Evolutionary conservation across 106 monocot species (phyloP).

Genomic region (Gastrodia elata): DNA sequence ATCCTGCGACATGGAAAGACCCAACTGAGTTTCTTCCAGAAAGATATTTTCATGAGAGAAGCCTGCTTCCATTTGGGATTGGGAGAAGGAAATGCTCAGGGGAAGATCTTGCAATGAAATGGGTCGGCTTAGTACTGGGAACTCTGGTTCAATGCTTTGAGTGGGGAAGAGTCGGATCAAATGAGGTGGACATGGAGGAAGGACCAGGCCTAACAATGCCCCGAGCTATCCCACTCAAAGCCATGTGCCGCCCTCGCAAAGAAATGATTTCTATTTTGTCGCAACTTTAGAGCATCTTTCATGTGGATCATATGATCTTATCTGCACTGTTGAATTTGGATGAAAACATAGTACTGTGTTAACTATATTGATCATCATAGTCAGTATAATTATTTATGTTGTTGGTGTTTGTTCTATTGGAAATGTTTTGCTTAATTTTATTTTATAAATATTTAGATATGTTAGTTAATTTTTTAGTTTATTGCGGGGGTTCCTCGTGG

Average conservation of each 20-base stretch:
- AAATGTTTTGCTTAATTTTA: no score
- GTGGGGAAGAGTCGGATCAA: conserved; percentile 15
- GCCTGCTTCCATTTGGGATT: conserved; percentile 10
- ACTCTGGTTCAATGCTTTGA: conserved; percentile 21
- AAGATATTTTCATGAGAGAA: conserved; percentile 13
- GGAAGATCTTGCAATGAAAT: conserved; percentile 7
- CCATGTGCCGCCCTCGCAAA: conserved; percentile 5
- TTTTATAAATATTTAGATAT: no score
- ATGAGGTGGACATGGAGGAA: conserved; percentile 30
- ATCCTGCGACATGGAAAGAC: conserved; percentile 25
- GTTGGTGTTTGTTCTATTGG: no score
- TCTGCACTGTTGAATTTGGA: no score
- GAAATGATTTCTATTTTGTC: not conserved
- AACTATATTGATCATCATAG: no score
- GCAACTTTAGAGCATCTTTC: not conserved
- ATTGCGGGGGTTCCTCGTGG: no score
- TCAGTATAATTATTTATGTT: no score
- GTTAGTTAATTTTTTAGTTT: no score
- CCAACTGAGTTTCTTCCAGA: conserved; percentile 33
- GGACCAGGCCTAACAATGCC: conserved; percentile 5
- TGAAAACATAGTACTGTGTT: no score
- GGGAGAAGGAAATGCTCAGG: conserved; percentile 20
- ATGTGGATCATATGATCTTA: no score
- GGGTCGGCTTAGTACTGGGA: conserved; percentile 8
- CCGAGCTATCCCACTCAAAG: not conserved